Conservation (phyloP, 495 filamentous ascomycete genomes). For the Neurospora pannonica region DNA sequence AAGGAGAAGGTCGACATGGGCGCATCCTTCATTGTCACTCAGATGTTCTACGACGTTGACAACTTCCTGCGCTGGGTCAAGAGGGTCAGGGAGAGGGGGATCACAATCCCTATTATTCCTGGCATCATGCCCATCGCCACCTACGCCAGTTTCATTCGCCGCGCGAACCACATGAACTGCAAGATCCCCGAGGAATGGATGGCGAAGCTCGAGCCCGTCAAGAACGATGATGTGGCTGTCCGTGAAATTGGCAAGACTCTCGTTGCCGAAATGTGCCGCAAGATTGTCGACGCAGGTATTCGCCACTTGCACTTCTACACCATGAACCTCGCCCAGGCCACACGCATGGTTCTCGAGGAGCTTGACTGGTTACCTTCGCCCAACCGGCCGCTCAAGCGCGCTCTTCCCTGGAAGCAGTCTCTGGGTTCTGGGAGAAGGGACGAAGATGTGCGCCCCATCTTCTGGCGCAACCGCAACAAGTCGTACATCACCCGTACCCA, state of each 20-base stretch:
- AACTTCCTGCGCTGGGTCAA: slow-evolving; percentile 86
- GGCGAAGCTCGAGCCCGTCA: slow-evolving; percentile 76
- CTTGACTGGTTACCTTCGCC: slow-evolving; percentile 68
- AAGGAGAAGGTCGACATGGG: slow-evolving; percentile 98
- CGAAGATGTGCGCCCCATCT: slow-evolving; percentile 97
- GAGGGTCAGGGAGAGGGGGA: slow-evolving; percentile 74
- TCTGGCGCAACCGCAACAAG: slow-evolving; percentile 95
- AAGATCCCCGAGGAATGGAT: slow-evolving; percentile 74
- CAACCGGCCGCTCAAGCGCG: slow-evolving; percentile 65
- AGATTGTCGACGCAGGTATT: slow-evolving; percentile 71
- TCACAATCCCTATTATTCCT: slow-evolving; percentile 84
- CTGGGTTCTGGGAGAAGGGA: slow-evolving; percentile 76
- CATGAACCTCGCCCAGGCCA: slow-evolving; percentile 96
- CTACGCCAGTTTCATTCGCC: slow-evolving; percentile 80
- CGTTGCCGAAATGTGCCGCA: slow-evolving; percentile 86
- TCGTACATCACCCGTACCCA: slow-evolving; percentile 93
- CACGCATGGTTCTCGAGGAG: slow-evolving; percentile 87
- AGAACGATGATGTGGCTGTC: slow-evolving; percentile 91
- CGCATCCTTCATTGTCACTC: slow-evolving; percentile 86
- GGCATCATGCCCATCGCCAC: slow-evolving; percentile 99
- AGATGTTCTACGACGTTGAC: slow-evolving; percentile 99
- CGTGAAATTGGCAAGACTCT: slow-evolving; percentile 81
- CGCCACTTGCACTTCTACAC: slow-evolving; percentile 96
- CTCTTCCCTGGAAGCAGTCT: slow-evolving; percentile 91
- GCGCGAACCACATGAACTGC: slow-evolving; percentile 81